These are phyloP conservation scores for Lactarius vividus DNA, from an alignment of 768 basidiomycete species.

Conservation along the genomic window DNA sequence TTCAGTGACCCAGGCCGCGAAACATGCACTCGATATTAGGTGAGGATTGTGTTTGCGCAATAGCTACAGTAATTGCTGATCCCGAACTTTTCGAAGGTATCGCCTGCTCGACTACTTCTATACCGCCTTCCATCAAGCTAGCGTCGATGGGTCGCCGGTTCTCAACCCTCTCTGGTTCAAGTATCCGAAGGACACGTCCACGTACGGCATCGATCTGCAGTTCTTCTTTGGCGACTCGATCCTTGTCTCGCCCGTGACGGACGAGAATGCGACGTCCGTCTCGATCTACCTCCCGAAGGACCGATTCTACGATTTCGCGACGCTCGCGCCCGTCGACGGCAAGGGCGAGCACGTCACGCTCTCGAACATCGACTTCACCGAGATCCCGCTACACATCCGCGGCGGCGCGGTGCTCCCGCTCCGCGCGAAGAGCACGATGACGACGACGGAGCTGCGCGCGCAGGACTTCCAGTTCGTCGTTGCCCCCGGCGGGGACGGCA, in stretches of 20 bases:
- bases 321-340: conserved; percentile 49
- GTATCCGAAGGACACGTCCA: conserved; percentile 59
- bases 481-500: conserved; percentile 51
- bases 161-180: conserved; percentile 65
- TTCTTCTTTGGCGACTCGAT: conserved; percentile 68
- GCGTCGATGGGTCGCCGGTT: conserved; percentile 58
- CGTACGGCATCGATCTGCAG: conserved; percentile 61
- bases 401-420: conserved; percentile 60
- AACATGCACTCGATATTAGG: conserved; percentile 59
- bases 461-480: conserved; percentile 62
- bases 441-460: conserved; percentile 52
- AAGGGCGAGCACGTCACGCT: conserved; percentile 45
- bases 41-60: conserved; percentile 31
- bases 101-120: conserved; percentile 70
- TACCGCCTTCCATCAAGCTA: conserved; percentile 62
- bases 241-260: conserved; percentile 67
- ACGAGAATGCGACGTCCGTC: conserved; percentile 56
- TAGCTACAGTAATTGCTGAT: neutral
- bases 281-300: conserved; percentile 61
- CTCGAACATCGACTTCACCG: conserved; percentile 48
- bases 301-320: conserved; percentile 62
- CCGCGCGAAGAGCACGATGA: conserved; percentile 55
- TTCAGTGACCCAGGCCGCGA: conserved; percentile 53
- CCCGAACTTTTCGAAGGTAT: conserved; percentile 42
- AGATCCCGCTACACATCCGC: conserved; percentile 62